Evolutionary conservation across 2,329 filamentous ascomycete species (phyloP).

Genomic region (Cadophora sp.): DNA sequence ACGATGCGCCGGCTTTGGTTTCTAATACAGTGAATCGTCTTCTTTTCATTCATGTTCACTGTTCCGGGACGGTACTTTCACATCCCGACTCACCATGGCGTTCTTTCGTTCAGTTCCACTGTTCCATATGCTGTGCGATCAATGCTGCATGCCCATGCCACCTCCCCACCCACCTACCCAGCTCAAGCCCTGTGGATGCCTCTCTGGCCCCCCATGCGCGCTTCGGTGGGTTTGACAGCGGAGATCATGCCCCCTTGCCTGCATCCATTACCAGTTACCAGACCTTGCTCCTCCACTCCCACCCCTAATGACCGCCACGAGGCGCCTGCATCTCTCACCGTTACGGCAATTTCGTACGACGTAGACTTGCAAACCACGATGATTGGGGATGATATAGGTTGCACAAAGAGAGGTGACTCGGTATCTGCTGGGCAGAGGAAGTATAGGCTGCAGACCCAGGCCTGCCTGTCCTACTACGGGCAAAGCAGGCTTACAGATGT

Average conservation of each 20-base stretch:
- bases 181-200: not conserved
- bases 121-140: conserved; percentile 10
- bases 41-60: too few relatives aligned
- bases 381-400: not conserved
- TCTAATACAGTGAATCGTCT: conserved; percentile 14
- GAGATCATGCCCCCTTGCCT: conserved; percentile 20
- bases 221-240: conserved; percentile 24
- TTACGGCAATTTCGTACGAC: conserved; percentile 1
- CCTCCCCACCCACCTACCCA: too few relatives aligned
- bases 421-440: not conserved
- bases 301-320: conserved; percentile 30
- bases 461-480: not conserved
- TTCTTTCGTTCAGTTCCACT: conserved; percentile 6
- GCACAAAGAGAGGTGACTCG: not conserved
- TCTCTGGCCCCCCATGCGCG: not conserved
- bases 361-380: not conserved
- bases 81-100: not conserved
- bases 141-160: not conserved
- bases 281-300: conserved; percentile 9
- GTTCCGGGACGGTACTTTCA: not conserved
- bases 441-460: not conserved
- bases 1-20: conserved; percentile 5
- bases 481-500: not conserved
- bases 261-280: not conserved
- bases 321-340: conserved; percentile 24